Evolutionary conservation across 495 filamentous ascomycete species (phyloP).

Genomic region (Hypomontagnella submonticulosa): DNA sequence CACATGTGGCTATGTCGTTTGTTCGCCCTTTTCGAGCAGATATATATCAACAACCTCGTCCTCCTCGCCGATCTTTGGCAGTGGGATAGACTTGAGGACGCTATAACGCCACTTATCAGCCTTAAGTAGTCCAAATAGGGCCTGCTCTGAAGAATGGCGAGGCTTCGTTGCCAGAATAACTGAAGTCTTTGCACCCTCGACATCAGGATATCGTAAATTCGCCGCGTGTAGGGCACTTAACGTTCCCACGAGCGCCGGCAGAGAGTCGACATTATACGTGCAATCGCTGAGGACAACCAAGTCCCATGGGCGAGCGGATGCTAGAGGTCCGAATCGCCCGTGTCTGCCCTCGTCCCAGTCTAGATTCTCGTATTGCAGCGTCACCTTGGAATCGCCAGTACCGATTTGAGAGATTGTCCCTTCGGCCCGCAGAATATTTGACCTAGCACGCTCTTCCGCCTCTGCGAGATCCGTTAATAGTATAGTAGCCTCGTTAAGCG

Average conservation of each 20-base stretch:
- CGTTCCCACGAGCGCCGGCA: constrained; percentile 78
- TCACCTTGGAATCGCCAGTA: constrained; percentile 38
- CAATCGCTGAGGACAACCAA: constrained; percentile 88
- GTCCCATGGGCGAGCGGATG: constrained; percentile 64
- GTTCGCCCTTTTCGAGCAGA: constrained; percentile 51
- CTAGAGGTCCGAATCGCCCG: constrained; percentile 50
- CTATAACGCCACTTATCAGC: constrained; percentile 62
- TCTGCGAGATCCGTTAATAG: constrained; percentile 86
- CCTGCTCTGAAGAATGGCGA: constrained; percentile 82
- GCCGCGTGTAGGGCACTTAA: constrained; percentile 63
- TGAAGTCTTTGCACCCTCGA: constrained; percentile 43
- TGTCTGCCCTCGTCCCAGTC: constrained; percentile 73
- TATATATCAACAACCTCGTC: constrained; percentile 71
- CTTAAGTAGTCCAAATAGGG: constrained; percentile 82
- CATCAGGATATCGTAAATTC: constrained; percentile 51
- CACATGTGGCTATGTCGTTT: background rate
- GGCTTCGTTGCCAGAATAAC: constrained; percentile 84
- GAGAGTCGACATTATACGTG: constrained; percentile 90
- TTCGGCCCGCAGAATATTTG: constrained; percentile 52
- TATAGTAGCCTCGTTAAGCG: constrained; percentile 53
- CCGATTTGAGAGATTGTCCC: constrained; percentile 32
- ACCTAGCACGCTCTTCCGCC: constrained; percentile 65
- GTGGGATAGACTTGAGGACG: constrained; percentile 60
- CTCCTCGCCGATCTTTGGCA: constrained; percentile 69
- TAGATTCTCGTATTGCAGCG: constrained; percentile 68